phyloP scores from a whole-genome alignment of 2,329 filamentous ascomycete genomes.

The Magnaporthales sp. region DNA sequence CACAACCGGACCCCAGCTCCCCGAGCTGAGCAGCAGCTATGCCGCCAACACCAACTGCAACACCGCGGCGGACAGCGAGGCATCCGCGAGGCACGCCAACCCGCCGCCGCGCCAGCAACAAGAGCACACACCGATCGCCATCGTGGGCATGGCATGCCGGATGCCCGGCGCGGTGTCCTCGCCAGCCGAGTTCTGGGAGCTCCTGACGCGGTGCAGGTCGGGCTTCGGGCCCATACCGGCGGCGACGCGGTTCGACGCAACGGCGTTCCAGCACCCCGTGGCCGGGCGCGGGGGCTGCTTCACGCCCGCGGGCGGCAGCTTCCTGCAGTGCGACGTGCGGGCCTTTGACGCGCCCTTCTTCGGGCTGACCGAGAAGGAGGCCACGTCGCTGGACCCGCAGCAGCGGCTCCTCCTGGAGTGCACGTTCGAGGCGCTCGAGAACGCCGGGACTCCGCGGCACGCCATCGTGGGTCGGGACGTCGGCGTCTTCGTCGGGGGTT shows the following conservation, averaged over 20 bases:
- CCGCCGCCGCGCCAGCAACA: neutral
- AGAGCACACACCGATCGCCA: constrained; percentile 17
- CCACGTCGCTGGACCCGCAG: constrained; percentile 34
- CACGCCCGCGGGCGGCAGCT: constrained; percentile 22
- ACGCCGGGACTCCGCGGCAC: constrained; percentile 38
- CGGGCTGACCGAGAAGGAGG: constrained; percentile 24
- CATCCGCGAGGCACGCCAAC: too few species aligned
- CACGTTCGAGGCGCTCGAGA: constrained; percentile 44
- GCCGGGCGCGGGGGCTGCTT: constrained; percentile 19
- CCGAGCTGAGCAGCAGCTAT: neutral
- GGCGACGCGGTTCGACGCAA: constrained; percentile 19
- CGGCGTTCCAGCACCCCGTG: constrained; percentile 22
- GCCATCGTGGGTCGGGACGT: constrained; percentile 34
- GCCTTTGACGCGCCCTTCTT: constrained; percentile 25
- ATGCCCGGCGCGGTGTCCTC: constrained; percentile 18
- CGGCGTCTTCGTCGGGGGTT: constrained; percentile 39
- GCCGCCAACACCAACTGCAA: neutral
- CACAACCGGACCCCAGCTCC: neutral
- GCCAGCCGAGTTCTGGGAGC: constrained; percentile 20
- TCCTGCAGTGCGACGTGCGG: constrained; percentile 18
- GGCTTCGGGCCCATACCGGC: constrained; percentile 19
- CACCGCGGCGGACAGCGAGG: neutral
- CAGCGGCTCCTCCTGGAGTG: constrained; percentile 42
- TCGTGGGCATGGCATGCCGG: constrained; percentile 22
- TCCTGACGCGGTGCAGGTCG: constrained; percentile 17